A percentile compares a stretch with the other conserved stretches of the same genome.
These are phyloP conservation scores for Nymphaea thermarum DNA, from an alignment of 164 flowering plant species.

Conservation along the genomic window DNA sequence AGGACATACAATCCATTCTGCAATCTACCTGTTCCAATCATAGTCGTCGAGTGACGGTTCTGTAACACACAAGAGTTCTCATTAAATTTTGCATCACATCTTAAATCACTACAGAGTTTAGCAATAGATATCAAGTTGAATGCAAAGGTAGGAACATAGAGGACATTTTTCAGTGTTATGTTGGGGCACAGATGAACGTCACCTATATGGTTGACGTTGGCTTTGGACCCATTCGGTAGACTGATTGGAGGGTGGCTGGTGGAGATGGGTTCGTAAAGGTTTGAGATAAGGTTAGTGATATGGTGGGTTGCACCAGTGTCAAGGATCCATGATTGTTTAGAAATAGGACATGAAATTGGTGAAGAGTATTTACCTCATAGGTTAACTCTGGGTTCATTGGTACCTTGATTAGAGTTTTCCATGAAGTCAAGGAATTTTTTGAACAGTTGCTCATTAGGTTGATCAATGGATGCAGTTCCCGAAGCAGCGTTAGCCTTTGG, in stretches of 20 bases:
- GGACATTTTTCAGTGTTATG: not conserved
- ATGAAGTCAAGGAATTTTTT: too few species aligned
- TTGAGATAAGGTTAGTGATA: not conserved
- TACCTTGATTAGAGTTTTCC: too few species aligned
- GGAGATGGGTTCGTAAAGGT: not conserved
- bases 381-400: too few species aligned
- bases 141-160: not conserved
- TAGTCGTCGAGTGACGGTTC: not conserved
- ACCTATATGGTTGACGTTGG: not conserved
- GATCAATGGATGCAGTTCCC: too few species aligned
- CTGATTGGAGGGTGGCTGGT: not conserved
- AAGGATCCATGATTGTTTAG: not conserved
- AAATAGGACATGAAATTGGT: too few species aligned
- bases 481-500: too few species aligned
- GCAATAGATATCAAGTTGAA: not conserved
- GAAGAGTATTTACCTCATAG: too few species aligned
- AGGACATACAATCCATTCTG: not conserved
- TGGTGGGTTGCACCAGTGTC: not conserved
- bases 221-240: not conserved
- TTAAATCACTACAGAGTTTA: not conserved
- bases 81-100: not conserved
- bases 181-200: not conserved
- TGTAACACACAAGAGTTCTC: not conserved
- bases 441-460: too few species aligned
- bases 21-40: slow-evolving; percentile 1